phyloP scores from a whole-genome alignment of 2,329 filamentous ascomycete species.

The Colletotrichum sp. region DNA sequence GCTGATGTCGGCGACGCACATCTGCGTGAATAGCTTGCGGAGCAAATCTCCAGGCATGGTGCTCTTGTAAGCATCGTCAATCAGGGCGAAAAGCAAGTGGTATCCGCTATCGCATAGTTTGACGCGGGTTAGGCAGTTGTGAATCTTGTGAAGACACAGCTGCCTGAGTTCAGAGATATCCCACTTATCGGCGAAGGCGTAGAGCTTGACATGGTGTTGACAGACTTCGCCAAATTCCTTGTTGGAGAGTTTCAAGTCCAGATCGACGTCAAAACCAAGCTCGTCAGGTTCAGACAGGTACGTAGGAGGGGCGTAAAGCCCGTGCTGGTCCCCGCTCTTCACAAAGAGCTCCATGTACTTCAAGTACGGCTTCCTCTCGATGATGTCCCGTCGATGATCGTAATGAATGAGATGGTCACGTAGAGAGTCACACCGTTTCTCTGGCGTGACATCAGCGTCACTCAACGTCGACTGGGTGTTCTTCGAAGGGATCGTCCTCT shows the following conservation, averaged over 20 bases:
- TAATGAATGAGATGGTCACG: not conserved
- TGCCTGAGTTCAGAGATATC: not conserved
- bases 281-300: no score
- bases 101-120: not conserved
- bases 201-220: not conserved
- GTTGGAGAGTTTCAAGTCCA: not conserved
- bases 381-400: not conserved
- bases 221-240: not conserved
- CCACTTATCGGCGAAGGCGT: not conserved
- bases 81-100: not conserved
- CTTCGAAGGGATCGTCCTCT: not conserved
- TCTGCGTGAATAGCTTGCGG: not conserved
- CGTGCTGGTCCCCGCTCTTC: not conserved
- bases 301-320: not conserved
- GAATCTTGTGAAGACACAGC: not conserved
- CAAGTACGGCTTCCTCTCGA: not conserved
- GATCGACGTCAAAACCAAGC: not conserved
- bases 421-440: not conserved
- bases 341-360: not conserved
- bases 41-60: not conserved
- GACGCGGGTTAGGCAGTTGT: not conserved
- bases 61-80: not conserved
- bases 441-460: not conserved
- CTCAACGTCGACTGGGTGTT: not conserved
- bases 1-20: not conserved